phyloP scores from a whole-genome alignment of 805 yeast species.

The Candida xiaguanensis region DNA sequence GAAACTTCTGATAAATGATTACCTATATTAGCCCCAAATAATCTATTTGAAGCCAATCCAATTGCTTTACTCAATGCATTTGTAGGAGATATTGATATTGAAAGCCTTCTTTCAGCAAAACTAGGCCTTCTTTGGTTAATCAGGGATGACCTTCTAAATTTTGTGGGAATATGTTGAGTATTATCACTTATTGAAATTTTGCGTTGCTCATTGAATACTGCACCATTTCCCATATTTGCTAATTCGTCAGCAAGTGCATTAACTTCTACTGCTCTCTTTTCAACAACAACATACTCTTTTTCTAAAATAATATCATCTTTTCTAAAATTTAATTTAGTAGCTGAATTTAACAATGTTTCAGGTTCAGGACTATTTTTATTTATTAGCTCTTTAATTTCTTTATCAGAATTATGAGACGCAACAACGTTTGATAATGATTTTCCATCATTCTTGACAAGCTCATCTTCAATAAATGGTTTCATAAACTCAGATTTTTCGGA shows the following conservation, averaged over 20 bases:
- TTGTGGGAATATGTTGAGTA: constrained; percentile 9
- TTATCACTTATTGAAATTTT: constrained; percentile 21
- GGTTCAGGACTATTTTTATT: constrained; percentile 44
- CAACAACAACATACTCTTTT: constrained; percentile 90
- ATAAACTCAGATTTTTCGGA: constrained; percentile 17
- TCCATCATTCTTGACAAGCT: no score
- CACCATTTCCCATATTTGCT: constrained; percentile 55
- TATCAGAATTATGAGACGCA: constrained; percentile 37
- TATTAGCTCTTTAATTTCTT: constrained; percentile 43
- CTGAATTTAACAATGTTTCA: constrained; percentile 17
- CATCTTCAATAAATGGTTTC: no score
- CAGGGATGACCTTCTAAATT: constrained; percentile 33
- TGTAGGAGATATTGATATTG: constrained; percentile 74
- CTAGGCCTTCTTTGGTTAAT: constrained; percentile 59
- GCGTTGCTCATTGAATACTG: constrained; percentile 36
- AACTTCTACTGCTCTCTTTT: constrained; percentile 91
- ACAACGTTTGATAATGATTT: no score
- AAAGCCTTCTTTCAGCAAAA: constrained; percentile 57
- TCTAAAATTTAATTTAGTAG: constrained; percentile 9
- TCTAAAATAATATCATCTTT: constrained; percentile 55
- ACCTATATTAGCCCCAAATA: constrained; percentile 53
- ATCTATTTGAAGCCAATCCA: constrained; percentile 80
- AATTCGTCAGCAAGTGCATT: constrained; percentile 94
- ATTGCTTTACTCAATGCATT: constrained; percentile 86
- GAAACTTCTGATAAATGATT: constrained; percentile 1